Conservation (phyloP, 2,329 filamentous ascomycete species). For the Colletotrichum sp. region DNA sequence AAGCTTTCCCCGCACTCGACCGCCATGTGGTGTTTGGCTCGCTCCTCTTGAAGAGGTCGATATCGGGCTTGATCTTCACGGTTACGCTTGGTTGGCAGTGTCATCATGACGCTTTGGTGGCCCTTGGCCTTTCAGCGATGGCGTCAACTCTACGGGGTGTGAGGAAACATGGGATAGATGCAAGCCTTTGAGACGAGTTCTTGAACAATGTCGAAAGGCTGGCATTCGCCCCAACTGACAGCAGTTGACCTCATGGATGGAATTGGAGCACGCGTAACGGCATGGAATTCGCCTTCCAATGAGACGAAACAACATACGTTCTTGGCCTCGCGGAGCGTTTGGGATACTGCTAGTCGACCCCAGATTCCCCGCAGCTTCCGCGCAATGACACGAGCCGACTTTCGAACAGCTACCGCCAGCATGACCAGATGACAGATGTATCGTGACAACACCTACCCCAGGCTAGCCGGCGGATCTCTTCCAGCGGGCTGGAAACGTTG, state of each 20-base stretch:
- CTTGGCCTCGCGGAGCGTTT: background rate
- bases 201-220: background rate
- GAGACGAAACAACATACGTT: background rate
- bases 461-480: background rate
- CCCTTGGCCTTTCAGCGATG: background rate
- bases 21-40: constrained; percentile 7
- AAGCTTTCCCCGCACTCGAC: constrained; percentile 4
- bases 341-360: background rate
- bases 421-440: background rate
- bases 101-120: constrained; percentile 11
- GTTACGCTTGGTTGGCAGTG: background rate
- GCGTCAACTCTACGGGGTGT: background rate
- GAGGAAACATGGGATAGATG: background rate
- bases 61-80: background rate
- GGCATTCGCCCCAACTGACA: background rate
- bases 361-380: constrained; percentile 1
- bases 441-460: background rate
- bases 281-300: background rate
- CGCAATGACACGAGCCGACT: background rate
- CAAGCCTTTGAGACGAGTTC: background rate
- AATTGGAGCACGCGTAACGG: background rate
- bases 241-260: background rate
- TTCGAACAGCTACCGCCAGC: background rate
- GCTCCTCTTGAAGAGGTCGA: background rate
- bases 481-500: background rate